Base-by-base conservation (phyloP, 225 moss, liverwort and hornwort species). In the Lunularia cruciata region DNA sequence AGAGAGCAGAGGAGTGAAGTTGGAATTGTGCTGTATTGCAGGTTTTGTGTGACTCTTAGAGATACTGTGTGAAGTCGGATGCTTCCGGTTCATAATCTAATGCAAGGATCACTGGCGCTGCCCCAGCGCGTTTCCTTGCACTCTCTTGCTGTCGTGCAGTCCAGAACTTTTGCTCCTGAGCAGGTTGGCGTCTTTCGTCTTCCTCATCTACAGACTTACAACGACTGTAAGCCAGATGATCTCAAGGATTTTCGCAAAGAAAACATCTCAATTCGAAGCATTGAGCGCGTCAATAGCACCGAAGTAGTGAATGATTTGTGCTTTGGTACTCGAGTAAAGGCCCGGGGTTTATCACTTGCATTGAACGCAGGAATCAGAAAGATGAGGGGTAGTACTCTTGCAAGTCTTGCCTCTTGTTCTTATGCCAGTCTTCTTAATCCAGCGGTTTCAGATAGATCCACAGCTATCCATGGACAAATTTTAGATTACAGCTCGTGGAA, bases 41-140 rank as follows among this genome's bases (percentile, higher is more conserved):
- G n/a, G n/a, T n/a, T n/a, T n/a, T n/a, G n/a, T n/a, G n/a, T n/a
- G n/a, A n/a, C n/a, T n/a, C n/a, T n/a, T n/a, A n/a, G n/a, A n/a
- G n/a, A n/a, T n/a, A n/a, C n/a, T n/a, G n/a, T 2, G 32, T 28
- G 28, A 32, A 10, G 27, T 42, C 8, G 19, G 64, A 65, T 35
- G 34, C 22, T 34, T 19, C 8, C 25, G 51, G 20, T 22, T 51
- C 33, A 33, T 19, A 36, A 18, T 62, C 61, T 52, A 46, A 77
- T 73, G 73, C 78, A 78, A 64, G 69, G 78, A 37, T 51, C 73
- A 47, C 42, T 73, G 19, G 30, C 57, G 20, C 57, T 58, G 3
- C 58, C 64, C 37, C 69, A 69, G 47, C 63, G 73, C 62, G 13
- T 69, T 35, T 69, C 63, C 48, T 42, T 69, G 57, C 78, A 58